phyloP scores from a whole-genome alignment of 1,284 basidiomycete genomes.

The Sparassis latifolia region DNA sequence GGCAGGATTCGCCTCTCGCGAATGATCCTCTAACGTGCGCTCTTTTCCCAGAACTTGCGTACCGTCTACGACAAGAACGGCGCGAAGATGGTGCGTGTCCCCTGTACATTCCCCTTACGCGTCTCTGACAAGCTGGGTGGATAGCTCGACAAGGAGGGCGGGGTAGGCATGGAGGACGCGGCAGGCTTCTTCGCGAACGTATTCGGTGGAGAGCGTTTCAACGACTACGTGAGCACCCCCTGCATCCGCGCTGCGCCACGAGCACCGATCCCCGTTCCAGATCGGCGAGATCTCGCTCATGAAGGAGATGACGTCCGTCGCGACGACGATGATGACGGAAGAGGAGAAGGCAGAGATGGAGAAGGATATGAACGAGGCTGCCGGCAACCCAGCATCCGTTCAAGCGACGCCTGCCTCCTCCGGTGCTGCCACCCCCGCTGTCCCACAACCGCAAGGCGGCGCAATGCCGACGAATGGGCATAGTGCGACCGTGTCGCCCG shows the following conservation, averaged over 20 bases:
- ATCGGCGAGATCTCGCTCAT: constrained; percentile 91
- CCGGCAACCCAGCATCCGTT: constrained; percentile 6
- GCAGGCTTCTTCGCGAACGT: constrained; percentile 89
- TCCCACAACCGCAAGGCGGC: constrained; percentile 9
- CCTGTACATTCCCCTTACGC: background rate
- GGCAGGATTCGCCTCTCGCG: too few species aligned
- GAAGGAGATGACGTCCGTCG: constrained; percentile 82
- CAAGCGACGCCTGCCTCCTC: constrained; percentile 4
- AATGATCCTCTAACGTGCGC: constrained; percentile 9
- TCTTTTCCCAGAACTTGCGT: constrained; percentile 62
- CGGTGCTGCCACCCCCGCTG: constrained; percentile 13
- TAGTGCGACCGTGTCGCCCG: constrained; percentile 1
- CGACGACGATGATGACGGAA: constrained; percentile 80
- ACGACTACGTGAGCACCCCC: constrained; percentile 66
- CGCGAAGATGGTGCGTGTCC: constrained; percentile 63
- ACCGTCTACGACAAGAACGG: constrained; percentile 95
- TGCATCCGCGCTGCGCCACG: background rate
- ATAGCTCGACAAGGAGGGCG: constrained; percentile 68
- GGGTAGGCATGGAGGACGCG: constrained; percentile 73
- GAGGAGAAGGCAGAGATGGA: constrained; percentile 90
- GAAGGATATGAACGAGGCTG: constrained; percentile 51
- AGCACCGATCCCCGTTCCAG: constrained; percentile 30
- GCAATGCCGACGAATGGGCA: background rate
- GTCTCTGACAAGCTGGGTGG: background rate
- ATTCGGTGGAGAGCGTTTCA: constrained; percentile 85